Base-by-base conservation (phyloP, 352 stramenopile species). In the Phytophthora tentaculata region DNA sequence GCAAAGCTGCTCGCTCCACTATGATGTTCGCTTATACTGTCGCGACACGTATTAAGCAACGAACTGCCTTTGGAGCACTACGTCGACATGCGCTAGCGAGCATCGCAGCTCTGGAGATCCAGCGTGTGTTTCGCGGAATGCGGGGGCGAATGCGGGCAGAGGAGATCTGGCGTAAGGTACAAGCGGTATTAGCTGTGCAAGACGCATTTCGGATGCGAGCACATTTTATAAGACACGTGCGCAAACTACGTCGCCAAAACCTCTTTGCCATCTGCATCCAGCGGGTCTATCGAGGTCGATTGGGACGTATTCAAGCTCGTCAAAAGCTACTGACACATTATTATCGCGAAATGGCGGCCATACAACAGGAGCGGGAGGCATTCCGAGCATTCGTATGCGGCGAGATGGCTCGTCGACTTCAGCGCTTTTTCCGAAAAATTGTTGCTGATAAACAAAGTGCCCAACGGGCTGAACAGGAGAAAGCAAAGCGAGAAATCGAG, bases 191-290 rank as follows among this genome's bases (percentile, higher is more conserved):
- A 43, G 59, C 51, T 64, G 82, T 92, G 26, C 84, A 92, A 61
- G 77, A 82, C 20, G 82, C 84, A 4, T 88, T 86, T 68, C 84
- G 84, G 13, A 85, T 85, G 73, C 84, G 82, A 12, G 83, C 79
- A 43, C 72, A 91, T 57, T 88, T 92, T 43, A 65, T 76, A 24
- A 62, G 60, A 28, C 84, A 83, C 56, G 20, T 88, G 3, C 69
- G 67, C 14, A 69, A 80, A 6, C n/a, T 89, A 19, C 69, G 74
- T 1, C 73, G 69, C 12, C 77, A 71, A 13, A 69, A 87, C 32
- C 66, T 76, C 13, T 66, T 83, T n/a, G 79, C 79, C 3, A 86
- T 91, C 13, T 77, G 73, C 26, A 72, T 92, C 13, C 84, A 90
- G 59, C 77, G 82, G 1, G 69, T 87, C 28, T 94, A 89, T 60